A percentile compares a stretch with the other conserved stretches of the same genome.
These are phyloP conservation scores for Kazachstania psychrophila DNA, from an alignment of 805 yeast genomes.

Conservation along the genomic window DNA sequence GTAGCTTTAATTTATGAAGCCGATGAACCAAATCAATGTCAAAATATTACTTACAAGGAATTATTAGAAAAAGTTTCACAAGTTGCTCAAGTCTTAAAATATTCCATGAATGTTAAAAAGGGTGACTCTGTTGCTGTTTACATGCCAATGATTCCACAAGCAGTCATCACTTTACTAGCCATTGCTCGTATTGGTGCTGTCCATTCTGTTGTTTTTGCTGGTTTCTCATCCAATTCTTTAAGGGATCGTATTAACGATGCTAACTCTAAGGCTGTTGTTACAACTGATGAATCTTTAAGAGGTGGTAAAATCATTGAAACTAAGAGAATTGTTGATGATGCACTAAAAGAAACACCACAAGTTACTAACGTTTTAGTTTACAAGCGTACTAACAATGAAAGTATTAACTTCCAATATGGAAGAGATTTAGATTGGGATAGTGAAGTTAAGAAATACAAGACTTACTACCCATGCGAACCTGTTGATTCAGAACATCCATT, in stretches of 20 bases:
- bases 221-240: constrained; percentile 65
- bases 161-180: constrained; percentile 66
- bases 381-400: constrained; percentile 58
- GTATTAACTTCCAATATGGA: constrained; percentile 36
- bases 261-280: constrained; percentile 59
- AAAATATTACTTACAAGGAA: constrained; percentile 57
- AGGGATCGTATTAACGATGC: constrained; percentile 69
- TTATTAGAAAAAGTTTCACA: constrained; percentile 60
- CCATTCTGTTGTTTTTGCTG: constrained; percentile 81
- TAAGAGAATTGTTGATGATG: constrained; percentile 76
- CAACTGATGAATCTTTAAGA: constrained; percentile 75
- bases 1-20: constrained; percentile 74
- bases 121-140: constrained; percentile 84
- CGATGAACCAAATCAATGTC: constrained; percentile 55
- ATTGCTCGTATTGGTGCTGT: constrained; percentile 74
- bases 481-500: constrained; percentile 75
- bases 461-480: constrained; percentile 65
- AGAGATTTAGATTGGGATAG: constrained; percentile 76
- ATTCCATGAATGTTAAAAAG: constrained; percentile 55
- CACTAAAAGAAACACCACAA: constrained; percentile 53
- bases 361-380: constrained; percentile 64
- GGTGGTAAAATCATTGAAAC: constrained; percentile 78
- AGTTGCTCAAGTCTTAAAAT: constrained; percentile 58
- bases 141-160: constrained; percentile 80
- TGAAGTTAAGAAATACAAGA: constrained; percentile 54